Evolutionary conservation across 2,329 filamentous ascomycete species (phyloP).

Genomic region (Trichophyton schoenleinii): DNA sequence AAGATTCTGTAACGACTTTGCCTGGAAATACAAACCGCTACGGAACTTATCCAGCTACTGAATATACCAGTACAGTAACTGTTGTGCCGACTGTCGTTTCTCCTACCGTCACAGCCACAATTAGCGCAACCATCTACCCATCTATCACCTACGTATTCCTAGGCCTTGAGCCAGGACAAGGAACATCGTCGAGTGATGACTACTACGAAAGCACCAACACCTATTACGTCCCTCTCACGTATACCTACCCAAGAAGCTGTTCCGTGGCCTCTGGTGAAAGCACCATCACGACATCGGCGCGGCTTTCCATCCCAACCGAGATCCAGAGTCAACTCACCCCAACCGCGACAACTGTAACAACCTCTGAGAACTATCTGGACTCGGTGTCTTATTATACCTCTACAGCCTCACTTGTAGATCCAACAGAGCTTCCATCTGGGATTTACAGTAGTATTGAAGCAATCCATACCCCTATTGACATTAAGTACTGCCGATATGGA

Average conservation of each 20-base stretch:
- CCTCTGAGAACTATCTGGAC: neutral
- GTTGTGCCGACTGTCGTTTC: neutral
- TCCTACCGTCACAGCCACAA: neutral
- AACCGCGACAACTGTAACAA: neutral
- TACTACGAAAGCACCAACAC: neutral
- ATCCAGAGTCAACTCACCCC: neutral
- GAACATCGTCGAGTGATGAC: neutral
- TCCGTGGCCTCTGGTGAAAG: neutral
- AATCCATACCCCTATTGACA: neutral
- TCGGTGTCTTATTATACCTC: neutral
- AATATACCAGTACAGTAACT: neutral
- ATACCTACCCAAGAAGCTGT: neutral
- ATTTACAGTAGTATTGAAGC: neutral
- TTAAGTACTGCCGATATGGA: neutral
- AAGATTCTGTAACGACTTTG: neutral
- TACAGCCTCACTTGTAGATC: neutral
- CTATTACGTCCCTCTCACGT: neutral
- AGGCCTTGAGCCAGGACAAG: neutral
- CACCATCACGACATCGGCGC: neutral
- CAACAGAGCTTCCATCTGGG: neutral
- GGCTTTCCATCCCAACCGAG: neutral
- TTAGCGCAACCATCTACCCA: neutral
- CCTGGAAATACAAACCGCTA: neutral
- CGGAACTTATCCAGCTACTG: neutral
- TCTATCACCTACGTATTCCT: neutral